phyloP scores from a whole-genome alignment of 2,329 filamentous ascomycete genomes.

The Aspergillus sp. region DNA sequence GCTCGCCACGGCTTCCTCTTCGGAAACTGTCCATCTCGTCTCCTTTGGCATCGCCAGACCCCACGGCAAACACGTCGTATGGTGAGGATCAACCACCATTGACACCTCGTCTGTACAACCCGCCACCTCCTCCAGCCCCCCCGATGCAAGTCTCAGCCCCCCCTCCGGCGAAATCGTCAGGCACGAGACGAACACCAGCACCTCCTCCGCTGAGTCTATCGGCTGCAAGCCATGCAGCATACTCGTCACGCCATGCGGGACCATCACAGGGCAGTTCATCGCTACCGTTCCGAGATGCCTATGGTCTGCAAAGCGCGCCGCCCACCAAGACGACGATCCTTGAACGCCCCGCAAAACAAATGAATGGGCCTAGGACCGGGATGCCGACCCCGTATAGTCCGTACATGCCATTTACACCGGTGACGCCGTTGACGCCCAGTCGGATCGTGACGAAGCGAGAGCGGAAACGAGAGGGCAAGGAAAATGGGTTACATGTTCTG shows the following conservation, averaged over 20 bases:
- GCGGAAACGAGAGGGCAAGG: conserved; percentile 35
- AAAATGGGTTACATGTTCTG: conserved; percentile 38
- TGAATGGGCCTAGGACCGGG: conserved; percentile 39
- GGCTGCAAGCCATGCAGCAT: conserved; percentile 15
- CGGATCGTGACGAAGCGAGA: conserved; percentile 40
- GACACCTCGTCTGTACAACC: conserved; percentile 51
- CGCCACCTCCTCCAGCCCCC: conserved; percentile 47
- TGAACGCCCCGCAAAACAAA: conserved; percentile 33
- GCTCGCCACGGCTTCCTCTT: conserved; percentile 37
- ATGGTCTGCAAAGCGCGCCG: conserved; percentile 37
- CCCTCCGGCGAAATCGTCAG: conserved; percentile 9
- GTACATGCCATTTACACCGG: conserved; percentile 46
- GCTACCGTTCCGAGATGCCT: conserved; percentile 41
- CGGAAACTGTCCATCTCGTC: conserved; percentile 54
- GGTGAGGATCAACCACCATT: conserved; percentile 49
- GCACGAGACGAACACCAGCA: conserved; percentile 11
- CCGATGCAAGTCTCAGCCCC: conserved; percentile 29
- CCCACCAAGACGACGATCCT: conserved; percentile 45
- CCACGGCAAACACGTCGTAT: conserved; percentile 37
- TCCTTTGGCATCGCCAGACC: conserved; percentile 44
- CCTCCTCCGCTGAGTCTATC: conserved; percentile 28
- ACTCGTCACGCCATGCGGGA: neutral
- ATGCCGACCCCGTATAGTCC: conserved; percentile 45
- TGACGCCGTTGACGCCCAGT: conserved; percentile 44
- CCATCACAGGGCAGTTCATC: conserved; percentile 14